These are phyloP conservation scores for Candida palmyrensis DNA, from an alignment of 805 yeast genomes.

Conservation along the genomic window DNA sequence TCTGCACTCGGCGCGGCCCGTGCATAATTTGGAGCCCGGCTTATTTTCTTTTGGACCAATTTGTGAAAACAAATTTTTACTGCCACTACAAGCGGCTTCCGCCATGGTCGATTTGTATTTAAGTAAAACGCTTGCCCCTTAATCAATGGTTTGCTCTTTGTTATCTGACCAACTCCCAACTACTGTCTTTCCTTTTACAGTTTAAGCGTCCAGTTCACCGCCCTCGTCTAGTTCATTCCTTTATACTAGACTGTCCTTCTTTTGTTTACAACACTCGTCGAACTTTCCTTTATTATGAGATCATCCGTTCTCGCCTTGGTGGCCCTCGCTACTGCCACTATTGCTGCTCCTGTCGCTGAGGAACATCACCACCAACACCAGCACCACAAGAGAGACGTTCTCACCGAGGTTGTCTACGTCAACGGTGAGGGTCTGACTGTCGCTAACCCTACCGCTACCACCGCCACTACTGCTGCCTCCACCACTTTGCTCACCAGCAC, in stretches of 20 bases:
- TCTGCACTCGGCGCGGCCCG: too few relatives aligned
- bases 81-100: too few relatives aligned
- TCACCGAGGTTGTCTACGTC: conserved; percentile 31
- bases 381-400: conserved; percentile 35
- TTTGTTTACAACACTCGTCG: background rate
- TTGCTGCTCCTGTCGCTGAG: conserved; percentile 25
- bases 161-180: too few relatives aligned
- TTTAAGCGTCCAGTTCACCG: too few relatives aligned
- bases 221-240: too few relatives aligned
- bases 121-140: too few relatives aligned
- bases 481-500: conserved; percentile 10
- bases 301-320: conserved; percentile 20
- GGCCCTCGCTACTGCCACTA: conserved; percentile 21
- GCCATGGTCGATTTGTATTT: too few relatives aligned
- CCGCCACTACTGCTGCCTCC: conserved; percentile 9
- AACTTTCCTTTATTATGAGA: conserved; percentile 16
- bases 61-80: too few relatives aligned
- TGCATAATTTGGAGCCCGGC: too few relatives aligned
- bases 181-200: too few relatives aligned
- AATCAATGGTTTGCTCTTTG: too few relatives aligned
- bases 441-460: conserved; percentile 9
- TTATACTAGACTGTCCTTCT: background rate
- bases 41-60: too few relatives aligned
- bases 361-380: conserved; percentile 30
- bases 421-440: conserved; percentile 25